Evolutionary conservation across 1,139 yeast species (phyloP).

Genomic region (Blastobotrys capitulatus): DNA sequence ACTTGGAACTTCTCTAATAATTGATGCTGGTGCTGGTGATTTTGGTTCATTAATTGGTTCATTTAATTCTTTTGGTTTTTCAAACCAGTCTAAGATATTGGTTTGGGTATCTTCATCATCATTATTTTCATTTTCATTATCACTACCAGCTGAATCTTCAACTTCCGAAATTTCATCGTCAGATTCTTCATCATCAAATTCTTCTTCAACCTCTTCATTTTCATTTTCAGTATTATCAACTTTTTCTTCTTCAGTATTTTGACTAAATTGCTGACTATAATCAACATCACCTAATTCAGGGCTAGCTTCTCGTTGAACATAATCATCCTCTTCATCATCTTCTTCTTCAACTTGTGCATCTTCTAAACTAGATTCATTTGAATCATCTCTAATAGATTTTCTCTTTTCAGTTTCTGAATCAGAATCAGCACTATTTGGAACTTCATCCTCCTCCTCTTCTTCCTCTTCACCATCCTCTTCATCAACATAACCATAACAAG

Average conservation of each 20-base stretch:
- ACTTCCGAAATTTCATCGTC: too few species aligned
- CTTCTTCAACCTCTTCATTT: background rate
- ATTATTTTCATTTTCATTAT: background rate
- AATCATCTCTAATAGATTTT: background rate
- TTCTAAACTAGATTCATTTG: background rate
- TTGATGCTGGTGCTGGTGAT: background rate
- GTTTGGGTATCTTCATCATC: too few species aligned
- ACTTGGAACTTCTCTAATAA: background rate
- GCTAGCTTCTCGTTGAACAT: background rate
- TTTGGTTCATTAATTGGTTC: background rate
- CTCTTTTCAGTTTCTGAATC: too few species aligned
- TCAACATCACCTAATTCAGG: background rate
- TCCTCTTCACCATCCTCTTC: background rate
- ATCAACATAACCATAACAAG: too few species aligned
- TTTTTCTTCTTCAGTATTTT: background rate
- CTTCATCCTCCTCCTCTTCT: background rate
- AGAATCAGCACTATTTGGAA: background rate
- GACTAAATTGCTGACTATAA: background rate
- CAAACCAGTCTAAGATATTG: background rate
- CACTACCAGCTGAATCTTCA: background rate
- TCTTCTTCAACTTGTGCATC: too few species aligned
- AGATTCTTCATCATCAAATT: background rate
- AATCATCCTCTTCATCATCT: background rate
- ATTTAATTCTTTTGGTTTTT: background rate
- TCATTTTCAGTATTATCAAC: background rate